phyloP scores from a whole-genome alignment of 768 basidiomycete species.

The Boletus sp. region DNA sequence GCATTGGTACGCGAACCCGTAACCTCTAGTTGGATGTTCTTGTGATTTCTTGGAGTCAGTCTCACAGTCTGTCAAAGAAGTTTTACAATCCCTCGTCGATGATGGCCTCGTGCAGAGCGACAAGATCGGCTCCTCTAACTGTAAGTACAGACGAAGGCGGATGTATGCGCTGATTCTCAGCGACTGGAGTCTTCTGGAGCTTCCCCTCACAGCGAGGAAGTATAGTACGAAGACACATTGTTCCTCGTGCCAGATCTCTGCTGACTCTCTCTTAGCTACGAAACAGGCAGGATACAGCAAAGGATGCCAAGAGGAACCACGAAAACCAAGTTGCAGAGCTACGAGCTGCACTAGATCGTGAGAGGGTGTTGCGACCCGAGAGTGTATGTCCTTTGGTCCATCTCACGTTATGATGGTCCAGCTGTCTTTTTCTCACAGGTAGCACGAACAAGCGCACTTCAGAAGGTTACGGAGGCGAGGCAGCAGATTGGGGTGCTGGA shows the following conservation, averaged over 20 bases:
- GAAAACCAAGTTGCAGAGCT: constrained; percentile 51
- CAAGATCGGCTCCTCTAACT: constrained; percentile 94
- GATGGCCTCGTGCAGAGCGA: constrained; percentile 84
- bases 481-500: constrained; percentile 51
- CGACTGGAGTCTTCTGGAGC: constrained; percentile 81
- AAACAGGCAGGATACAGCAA: constrained; percentile 48
- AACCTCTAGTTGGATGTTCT: background rate
- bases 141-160: constrained; percentile 42
- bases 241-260: background rate
- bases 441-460: constrained; percentile 51
- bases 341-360: constrained; percentile 43
- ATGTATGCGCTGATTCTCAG: constrained; percentile 23
- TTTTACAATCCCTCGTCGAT: constrained; percentile 81
- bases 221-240: constrained; percentile 43
- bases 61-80: constrained; percentile 88
- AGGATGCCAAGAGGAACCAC: constrained; percentile 42
- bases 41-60: constrained; percentile 42
- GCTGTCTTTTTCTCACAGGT: constrained; percentile 39
- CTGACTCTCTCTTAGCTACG: constrained; percentile 45
- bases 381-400: constrained; percentile 40
- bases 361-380: constrained; percentile 52
- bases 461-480: constrained; percentile 45
- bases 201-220: constrained; percentile 88
- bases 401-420: background rate
- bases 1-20: constrained; percentile 59